Evolutionary conservation across 2,329 filamentous ascomycete genomes (phyloP), one percentile per base, ranked within the genome.

Genomic region (Aquanectria penicillioides): DNA sequence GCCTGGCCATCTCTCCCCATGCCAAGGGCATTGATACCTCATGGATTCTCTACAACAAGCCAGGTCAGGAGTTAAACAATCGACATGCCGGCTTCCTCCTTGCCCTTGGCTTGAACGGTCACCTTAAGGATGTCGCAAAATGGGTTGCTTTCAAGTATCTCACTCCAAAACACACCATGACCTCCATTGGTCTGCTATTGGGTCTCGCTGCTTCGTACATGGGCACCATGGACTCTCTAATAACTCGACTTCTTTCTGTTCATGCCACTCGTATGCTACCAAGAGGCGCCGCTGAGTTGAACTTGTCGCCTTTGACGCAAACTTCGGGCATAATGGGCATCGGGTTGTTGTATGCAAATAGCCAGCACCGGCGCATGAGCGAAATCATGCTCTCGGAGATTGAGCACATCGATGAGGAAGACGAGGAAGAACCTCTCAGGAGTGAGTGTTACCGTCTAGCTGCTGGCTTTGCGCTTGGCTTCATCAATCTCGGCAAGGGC

Each of bases 151-250:
- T 98, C 84, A 98, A 97, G 72, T 99, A 99, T 68, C 81, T 99
- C n/a, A 99, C 95, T 0, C 94, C 95, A 2, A 99, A 99, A 71
- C 96, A 99, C 75, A 97, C 94, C 22, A 99, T 99, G 95, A 98
- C 95, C 20, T 98, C 95, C 1, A 94, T 99, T 52, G 95, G 95
- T 9, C 81, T 99, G n/a, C 83, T 99, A 3, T 82, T 99, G 1
- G 95, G 95, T 1, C 82, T 99, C 15, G 94, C 95, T 8, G 95
- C 92, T 22, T 98, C 95, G 1, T 97, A 97, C 72, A 83, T 97
- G 66, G 95, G 96, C 1, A 98, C 94, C 3, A 98, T 98, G 94
- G 95, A 99, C 74, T 95, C 92, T 2, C 83, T 97, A 23, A 94
- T 98, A 60, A 98, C 95, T 8, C 88, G 95, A 20, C 81, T 99